Conservation (phyloP, 441 rosid genomes). For the Mallotus repandus region DNA sequence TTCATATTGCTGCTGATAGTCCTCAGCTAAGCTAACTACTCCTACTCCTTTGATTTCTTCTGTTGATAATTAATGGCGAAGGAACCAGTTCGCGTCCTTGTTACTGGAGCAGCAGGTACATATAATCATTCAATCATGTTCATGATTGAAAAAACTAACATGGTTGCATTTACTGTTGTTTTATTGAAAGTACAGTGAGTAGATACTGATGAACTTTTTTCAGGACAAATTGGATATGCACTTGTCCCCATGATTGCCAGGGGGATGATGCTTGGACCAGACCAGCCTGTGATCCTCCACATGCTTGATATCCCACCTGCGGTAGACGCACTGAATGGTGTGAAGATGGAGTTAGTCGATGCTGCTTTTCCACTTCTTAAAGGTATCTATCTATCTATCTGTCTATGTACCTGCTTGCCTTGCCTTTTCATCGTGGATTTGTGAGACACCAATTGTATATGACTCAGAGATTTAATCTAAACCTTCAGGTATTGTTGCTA, state of each 20-base stretch:
- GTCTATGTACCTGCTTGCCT: no score
- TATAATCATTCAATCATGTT: background rate
- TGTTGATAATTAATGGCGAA: conserved; percentile 50
- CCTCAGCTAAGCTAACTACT: no score
- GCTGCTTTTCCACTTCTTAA: conserved; percentile 97
- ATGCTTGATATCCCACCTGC: conserved; percentile 97
- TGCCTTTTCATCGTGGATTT: no score
- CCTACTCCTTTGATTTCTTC: no score
- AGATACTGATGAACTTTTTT: conserved; percentile 3
- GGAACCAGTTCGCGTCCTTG: conserved; percentile 87
- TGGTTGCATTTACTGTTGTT: background rate
- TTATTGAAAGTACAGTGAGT: background rate
- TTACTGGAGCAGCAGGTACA: conserved; percentile 91
- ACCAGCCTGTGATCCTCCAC: conserved; percentile 97
- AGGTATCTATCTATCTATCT: conserved; percentile 35
- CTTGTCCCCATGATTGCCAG: conserved; percentile 97
- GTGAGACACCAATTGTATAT: no score
- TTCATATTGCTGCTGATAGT: no score
- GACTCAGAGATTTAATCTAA: no score
- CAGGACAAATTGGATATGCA: conserved; percentile 97
- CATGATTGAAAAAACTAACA: no score
- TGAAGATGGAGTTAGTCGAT: conserved; percentile 91
- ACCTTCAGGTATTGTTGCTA: conserved; percentile 78
- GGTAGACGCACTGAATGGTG: conserved; percentile 88
- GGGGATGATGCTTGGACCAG: conserved; percentile 89